A percentile compares a stretch with the other conserved stretches of the same genome.
These are phyloP conservation scores for Tulasnella sp. DNA, from an alignment of 768 basidiomycete species.

Conservation along the genomic window DNA sequence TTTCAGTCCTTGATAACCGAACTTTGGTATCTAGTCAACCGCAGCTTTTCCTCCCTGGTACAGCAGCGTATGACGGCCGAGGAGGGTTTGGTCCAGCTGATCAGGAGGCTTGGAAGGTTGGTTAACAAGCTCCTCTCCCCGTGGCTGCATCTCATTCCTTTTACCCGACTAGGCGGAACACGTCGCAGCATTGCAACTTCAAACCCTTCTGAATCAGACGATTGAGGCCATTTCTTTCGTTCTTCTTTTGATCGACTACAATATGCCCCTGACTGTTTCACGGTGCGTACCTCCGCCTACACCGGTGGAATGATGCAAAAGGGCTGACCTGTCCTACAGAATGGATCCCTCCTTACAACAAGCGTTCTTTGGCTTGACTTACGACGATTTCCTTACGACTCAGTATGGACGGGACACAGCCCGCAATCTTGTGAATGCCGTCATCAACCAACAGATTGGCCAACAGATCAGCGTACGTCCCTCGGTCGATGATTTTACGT, in stretches of 20 bases:
- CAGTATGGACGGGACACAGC: slow-evolving; percentile 87
- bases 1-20: background rate
- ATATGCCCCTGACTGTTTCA: slow-evolving; percentile 78
- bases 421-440: slow-evolving; percentile 85
- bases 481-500: background rate
- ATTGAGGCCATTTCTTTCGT: slow-evolving; percentile 96
- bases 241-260: slow-evolving; percentile 88
- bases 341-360: slow-evolving; percentile 75
- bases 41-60: slow-evolving; percentile 77
- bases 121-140: background rate
- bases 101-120: slow-evolving; percentile 88
- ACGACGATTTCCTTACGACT: slow-evolving; percentile 83
- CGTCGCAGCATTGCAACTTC: slow-evolving; percentile 75
- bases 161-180: slow-evolving; percentile 68
- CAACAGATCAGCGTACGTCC: slow-evolving; percentile 87
- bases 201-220: slow-evolving; percentile 74
- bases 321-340: slow-evolving; percentile 46
- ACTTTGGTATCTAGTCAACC: slow-evolving; percentile 66
- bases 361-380: slow-evolving; percentile 70
- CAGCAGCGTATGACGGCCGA: slow-evolving; percentile 46
- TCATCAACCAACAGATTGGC: slow-evolving; percentile 97
- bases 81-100: slow-evolving; percentile 46
- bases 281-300: slow-evolving; percentile 55
- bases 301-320: background rate
- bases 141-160: background rate